Base-by-base conservation (phyloP, 768 basidiomycete genomes). In the Lentinula aciculospora region DNA sequence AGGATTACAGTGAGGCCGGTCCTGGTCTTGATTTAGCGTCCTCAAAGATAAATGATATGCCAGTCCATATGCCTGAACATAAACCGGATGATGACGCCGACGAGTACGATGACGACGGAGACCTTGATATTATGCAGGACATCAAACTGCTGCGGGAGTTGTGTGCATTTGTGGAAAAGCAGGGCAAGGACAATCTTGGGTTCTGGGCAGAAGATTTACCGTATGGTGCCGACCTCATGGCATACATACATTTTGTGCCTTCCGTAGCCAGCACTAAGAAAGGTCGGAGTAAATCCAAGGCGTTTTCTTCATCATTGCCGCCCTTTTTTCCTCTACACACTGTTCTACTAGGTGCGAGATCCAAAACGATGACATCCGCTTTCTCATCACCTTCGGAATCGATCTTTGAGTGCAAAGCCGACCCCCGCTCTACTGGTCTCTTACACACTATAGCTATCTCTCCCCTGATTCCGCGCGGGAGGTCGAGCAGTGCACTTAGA, bases 211-310 rank as follows among this genome's bases (percentile, higher is more conserved):
- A 58, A 1, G 64, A 63, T 25, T 62, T 72, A 28, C 69, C 71
- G 0, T 71, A 82, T 57, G 89, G 87, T 2, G 86, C 89, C 1
- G 90, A 95, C 65, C 60, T 88, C 1, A 58, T 80, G 44, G 66
- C 92, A 1, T 72, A 77, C 27, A 67, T 84, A 7, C 13, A 50
- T 21, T 21, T 6, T 21, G 31, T n/a, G 4, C 12, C 49, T n/a
- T 31, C 49, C 12, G 9, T 36, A 13, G 6, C 36, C 32, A 39
- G 40, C 28, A 19, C 40, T 3, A 56, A 44, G 28, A 56, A 56
- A 28, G 27, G 27, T 46, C 39, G 44, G 19, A 36, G 27, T 23
- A 44, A 32, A 56, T 13, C 19, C 32, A 56, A 28, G 23, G 15
- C 23, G 10, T 27, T 25, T 7, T 53, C 36, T 2, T 12, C 12